Base-by-base conservation (phyloP, 257 asterid genomes). In the Solanum raphanifolium region DNA sequence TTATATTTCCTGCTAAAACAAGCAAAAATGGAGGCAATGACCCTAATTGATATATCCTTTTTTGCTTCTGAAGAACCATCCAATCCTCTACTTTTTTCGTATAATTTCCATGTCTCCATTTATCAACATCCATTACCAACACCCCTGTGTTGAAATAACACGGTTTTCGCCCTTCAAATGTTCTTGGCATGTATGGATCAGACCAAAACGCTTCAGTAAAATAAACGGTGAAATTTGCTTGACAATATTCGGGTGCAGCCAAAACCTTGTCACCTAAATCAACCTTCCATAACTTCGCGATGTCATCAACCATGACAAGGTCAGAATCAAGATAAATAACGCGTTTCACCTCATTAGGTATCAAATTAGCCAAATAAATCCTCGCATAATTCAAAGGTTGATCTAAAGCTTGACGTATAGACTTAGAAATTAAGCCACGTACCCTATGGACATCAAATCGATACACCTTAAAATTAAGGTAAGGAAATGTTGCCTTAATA, bases 211-310 rank as follows among this genome's bases (percentile, higher is more conserved):
- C 85, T 0, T 87, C 86, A 1, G 95, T 91, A 86, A 95, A 95
- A 85, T 95, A 94, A 55, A 69, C 32, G 4, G 96, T 92, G 86
- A 95, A 93, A 88, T 95, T 94, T 1, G 96, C 98, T 7, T 90
- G 96, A 84, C 98, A 94, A 83, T 95, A 95, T 52, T 95, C 98
- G 0, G 98, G 98, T 5, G 96, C 98, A 1, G 94, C 98, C 12
- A 95, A 82, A 10, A 93, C 93, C 68, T 83, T 95, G 2, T 38
- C 91, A 27, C 90, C 93, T 87, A 95, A 88, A 86, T 94, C 92
- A 0, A 92, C 94, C 2, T 76, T 82, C 97, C 96, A 95, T 3
- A 94, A 90, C 32, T 93, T 94, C 0, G 87, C 89, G 1, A 94
- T 86, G 39, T 94, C 96, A 43, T 95, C 97, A 16, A 94, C 95